These are phyloP conservation scores for Neurospora sp. DNA, from an alignment of 2,329 filamentous ascomycete species.

Conservation along the genomic window DNA sequence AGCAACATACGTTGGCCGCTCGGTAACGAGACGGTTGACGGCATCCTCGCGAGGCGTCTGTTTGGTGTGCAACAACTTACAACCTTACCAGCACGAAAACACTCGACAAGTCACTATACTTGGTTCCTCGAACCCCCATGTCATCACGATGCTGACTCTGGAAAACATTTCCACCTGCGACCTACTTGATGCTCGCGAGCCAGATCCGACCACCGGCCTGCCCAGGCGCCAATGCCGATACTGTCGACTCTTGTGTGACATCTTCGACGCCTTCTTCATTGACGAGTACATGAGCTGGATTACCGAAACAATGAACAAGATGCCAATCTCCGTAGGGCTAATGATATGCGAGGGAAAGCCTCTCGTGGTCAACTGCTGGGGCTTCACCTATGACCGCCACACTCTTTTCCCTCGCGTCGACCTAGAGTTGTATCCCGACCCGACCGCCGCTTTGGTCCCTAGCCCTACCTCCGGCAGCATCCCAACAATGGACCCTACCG, in stretches of 20 bases:
- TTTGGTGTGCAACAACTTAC: background rate
- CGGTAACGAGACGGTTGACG: background rate
- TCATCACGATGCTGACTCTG: background rate
- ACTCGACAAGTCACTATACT: background rate
- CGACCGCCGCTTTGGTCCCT: background rate
- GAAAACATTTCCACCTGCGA: background rate
- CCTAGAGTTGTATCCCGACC: background rate
- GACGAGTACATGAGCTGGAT: background rate
- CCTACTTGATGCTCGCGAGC: background rate
- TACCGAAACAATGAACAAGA: background rate
- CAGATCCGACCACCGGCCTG: background rate
- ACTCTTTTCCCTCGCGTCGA: background rate
- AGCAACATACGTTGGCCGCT: background rate
- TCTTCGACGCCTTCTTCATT: background rate
- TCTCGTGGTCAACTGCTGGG: background rate
- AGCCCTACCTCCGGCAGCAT: background rate
- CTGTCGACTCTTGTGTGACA: background rate
- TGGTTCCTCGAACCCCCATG: background rate
- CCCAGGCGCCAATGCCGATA: background rate
- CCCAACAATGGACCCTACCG: background rate
- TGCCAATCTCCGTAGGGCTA: background rate
- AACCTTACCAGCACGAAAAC: background rate
- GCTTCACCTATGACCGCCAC: background rate
- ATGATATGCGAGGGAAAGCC: background rate
- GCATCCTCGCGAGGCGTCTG: background rate